Evolutionary conservation across 805 yeast genomes (phyloP).

Genomic region (Saturnispora serradocipensis): DNA sequence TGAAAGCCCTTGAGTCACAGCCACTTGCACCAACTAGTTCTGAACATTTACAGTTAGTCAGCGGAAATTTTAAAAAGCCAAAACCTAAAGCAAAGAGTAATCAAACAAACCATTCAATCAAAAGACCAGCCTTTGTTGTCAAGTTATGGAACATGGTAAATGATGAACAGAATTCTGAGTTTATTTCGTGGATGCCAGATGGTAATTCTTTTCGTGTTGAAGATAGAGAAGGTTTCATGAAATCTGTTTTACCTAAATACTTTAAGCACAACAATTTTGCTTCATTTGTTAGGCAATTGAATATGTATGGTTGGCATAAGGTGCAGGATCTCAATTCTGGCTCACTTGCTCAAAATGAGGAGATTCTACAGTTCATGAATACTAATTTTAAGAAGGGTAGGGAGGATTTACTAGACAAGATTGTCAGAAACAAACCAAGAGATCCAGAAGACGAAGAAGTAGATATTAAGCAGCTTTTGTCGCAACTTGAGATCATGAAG

Average conservation of each 20-base stretch:
- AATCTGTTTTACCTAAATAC: conserved; percentile 75
- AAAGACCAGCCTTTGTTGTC: conserved; percentile 84
- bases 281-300: conserved; percentile 88
- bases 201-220: conserved; percentile 80
- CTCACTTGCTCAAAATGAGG: conserved; percentile 57
- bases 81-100: conserved; percentile 21
- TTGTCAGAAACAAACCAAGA: conserved; percentile 60
- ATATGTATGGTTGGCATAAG: conserved; percentile 99
- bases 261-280: conserved; percentile 95
- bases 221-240: conserved; percentile 80
- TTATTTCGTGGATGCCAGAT: conserved; percentile 77
- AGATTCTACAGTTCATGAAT: conserved; percentile 81
- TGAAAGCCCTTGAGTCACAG: not conserved
- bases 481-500: conserved; percentile 69
- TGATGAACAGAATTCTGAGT: conserved; percentile 57
- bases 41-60: not conserved
- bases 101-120: conserved; percentile 20
- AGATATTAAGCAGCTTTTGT: conserved; percentile 46
- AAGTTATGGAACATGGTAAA: conserved; percentile 95
- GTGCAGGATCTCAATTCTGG: conserved; percentile 88
- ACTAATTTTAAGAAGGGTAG: conserved; percentile 68
- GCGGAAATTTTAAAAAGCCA: conserved; percentile 18
- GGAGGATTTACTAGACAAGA: conserved; percentile 78
- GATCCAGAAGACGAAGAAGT: conserved; percentile 35
- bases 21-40: not conserved